Base-by-base conservation (phyloP, 1,284 basidiomycete species). In the Ustilago curta region DNA sequence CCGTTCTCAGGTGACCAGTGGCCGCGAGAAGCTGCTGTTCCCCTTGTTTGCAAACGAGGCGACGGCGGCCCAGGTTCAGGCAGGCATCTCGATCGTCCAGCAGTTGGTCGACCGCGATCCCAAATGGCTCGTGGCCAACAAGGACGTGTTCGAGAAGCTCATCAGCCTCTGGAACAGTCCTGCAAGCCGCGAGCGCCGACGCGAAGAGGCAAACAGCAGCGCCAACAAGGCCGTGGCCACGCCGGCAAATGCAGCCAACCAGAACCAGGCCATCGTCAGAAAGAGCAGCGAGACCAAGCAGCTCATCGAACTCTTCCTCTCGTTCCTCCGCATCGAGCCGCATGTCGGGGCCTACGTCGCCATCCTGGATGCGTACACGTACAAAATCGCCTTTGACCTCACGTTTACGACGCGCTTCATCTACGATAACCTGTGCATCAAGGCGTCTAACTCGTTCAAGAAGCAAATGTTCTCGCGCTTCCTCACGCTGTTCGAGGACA, bases 291-390 rank as follows among this genome's bases (percentile, higher is more conserved):
- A 89, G 93, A 77, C 86, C 93, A 47, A 88, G 90, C 27, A 91
- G 96, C 77, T 94, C 95, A 86, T 90, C 90, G 80, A 89, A 81
- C 65, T 82, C 35, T 76, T 81, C 70, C 65, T 71, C 31, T 59
- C 77, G 21, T 77, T 70, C 60, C 77, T 85, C 72, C 90, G 90
- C 56, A 87, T 92, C 77, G 88, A 90, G 31, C 90, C 90, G 42
- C 91, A 93, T 48, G 90, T 96, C 57, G 93, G 97, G 79, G 87
- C 97, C 3, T 87, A 98, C 40, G 95, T 97, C 84, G 94, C 97
- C 61, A 87, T 98, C 43, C 90, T 94, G 52, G 90, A 91, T 37
- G 87, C 95, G 43, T 97, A 92, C 87, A 91, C 92, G 32, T 91
- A 92, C 73, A 90, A 91, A 67, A 88, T 92, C 14, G 91, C 93